Conservation (phyloP, 371 early-diverging fungal genomes). For the Actinomortierella ambigua region DNA sequence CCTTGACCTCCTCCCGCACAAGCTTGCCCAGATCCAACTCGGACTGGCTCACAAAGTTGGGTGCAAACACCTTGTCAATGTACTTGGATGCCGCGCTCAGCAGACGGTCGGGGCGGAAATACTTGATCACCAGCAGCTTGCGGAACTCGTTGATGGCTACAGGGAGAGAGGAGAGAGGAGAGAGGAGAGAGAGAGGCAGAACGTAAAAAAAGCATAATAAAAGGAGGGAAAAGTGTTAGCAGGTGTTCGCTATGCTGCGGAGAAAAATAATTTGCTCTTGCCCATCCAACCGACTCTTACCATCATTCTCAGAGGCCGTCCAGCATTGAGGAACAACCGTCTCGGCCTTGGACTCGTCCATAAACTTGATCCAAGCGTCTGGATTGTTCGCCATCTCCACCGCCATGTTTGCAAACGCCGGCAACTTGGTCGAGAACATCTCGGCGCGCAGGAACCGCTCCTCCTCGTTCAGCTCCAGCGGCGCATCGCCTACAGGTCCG, state of each 20-base stretch:
- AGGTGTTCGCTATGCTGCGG: too few relatives aligned
- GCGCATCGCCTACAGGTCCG: constrained; percentile 47
- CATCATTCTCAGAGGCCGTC: constrained; percentile 51
- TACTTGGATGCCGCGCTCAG: constrained; percentile 76
- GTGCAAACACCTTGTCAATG: constrained; percentile 79
- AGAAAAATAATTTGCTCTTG: too few relatives aligned
- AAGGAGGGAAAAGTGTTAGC: not conserved
- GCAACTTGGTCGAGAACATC: constrained; percentile 56
- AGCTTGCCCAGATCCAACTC: constrained; percentile 77
- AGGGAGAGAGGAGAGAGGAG: not conserved
- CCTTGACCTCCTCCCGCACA: constrained; percentile 74
- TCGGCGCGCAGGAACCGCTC: constrained; percentile 62
- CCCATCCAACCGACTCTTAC: constrained; percentile 57
- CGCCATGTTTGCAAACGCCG: constrained; percentile 60
- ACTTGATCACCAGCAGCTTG: constrained; percentile 81
- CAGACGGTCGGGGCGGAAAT: constrained; percentile 90
- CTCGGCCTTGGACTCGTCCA: constrained; percentile 61
- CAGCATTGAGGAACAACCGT: constrained; percentile 70
- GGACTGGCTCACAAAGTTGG: constrained; percentile 58
- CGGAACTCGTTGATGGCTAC: constrained; percentile 55
- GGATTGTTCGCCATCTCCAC: constrained; percentile 56
- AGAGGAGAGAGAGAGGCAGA: not conserved
- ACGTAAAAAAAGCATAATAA: not conserved
- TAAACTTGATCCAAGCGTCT: constrained; percentile 66
- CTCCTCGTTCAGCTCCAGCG: constrained; percentile 63